Percentiles rank a stretch among this genome's conserved stretches.
These are phyloP conservation scores for Phytophthora sp. DNA, from an alignment of 352 stramenopile species.

Conservation along the genomic window DNA sequence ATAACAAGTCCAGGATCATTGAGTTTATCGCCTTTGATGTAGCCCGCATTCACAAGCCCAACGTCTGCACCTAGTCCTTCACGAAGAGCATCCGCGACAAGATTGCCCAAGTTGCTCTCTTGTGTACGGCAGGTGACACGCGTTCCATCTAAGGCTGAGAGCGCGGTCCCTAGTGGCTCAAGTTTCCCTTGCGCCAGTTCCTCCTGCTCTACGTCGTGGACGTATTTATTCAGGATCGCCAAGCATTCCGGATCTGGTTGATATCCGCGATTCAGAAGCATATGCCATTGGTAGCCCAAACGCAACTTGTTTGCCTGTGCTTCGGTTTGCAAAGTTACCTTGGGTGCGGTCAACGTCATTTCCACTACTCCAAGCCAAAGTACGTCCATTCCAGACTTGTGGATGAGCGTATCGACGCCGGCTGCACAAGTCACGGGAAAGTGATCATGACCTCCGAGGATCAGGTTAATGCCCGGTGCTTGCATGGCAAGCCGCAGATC, in stretches of 20 bases:
- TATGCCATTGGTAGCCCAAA: conserved; percentile 66
- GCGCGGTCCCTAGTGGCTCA: conserved; percentile 30
- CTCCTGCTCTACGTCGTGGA: conserved; percentile 52
- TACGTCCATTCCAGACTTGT: conserved; percentile 88
- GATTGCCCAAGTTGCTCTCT: conserved; percentile 80
- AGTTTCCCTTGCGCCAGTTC: conserved; percentile 53
- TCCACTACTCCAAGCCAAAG: conserved; percentile 82
- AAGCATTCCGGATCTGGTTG: conserved; percentile 49
- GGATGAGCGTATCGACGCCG: conserved; percentile 62
- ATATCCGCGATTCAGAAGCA: conserved; percentile 69
- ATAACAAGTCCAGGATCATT: conserved; percentile 60
- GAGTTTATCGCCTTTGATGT: conserved; percentile 79
- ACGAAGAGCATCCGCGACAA: conserved; percentile 77
- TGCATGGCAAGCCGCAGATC: conserved; percentile 66
- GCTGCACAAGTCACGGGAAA: conserved; percentile 70
- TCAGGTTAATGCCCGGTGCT: conserved; percentile 72
- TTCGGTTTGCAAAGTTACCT: not conserved
- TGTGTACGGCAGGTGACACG: conserved; percentile 61
- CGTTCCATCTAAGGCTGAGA: conserved; percentile 66
- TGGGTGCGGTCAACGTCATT: conserved; percentile 47
- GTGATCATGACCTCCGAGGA: conserved; percentile 92
- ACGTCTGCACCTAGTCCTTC: conserved; percentile 58
- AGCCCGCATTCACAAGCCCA: conserved; percentile 78
- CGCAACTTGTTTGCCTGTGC: not conserved
- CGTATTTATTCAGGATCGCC: conserved; percentile 52